A percentile compares a stretch with the other conserved stretches of the same genome.
phyloP scores from a whole-genome alignment of 805 yeast genomes.

The Hanseniaspora thailandica region DNA sequence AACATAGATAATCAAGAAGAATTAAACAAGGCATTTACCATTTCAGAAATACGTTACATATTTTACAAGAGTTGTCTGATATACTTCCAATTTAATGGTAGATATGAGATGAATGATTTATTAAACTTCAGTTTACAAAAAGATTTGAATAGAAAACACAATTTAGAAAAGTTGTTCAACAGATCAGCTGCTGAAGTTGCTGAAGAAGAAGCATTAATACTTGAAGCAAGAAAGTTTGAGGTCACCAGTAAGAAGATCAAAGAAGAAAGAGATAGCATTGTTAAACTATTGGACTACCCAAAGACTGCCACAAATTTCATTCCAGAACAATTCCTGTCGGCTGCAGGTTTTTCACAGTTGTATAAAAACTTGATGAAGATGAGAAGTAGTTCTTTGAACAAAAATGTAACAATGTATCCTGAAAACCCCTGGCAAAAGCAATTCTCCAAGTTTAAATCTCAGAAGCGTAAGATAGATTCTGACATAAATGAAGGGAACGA shows the following conservation, averaged over 20 bases:
- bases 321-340: slow-evolving; percentile 62
- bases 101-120: slow-evolving; percentile 47
- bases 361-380: slow-evolving; percentile 68
- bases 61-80: slow-evolving; percentile 59
- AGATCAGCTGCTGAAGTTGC: slow-evolving; percentile 95
- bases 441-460: slow-evolving; percentile 28
- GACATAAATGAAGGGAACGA: background rate
- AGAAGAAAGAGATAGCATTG: slow-evolving; percentile 64
- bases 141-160: slow-evolving; percentile 71
- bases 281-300: slow-evolving; percentile 78
- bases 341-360: slow-evolving; percentile 81
- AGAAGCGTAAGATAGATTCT: slow-evolving; percentile 18
- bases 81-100: slow-evolving; percentile 37
- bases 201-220: slow-evolving; percentile 87
- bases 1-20: slow-evolving; percentile 30
- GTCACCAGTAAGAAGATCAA: slow-evolving; percentile 82
- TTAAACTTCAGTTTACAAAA: slow-evolving; percentile 57
- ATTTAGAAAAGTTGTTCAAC: slow-evolving; percentile 60
- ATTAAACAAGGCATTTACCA: slow-evolving; percentile 19
- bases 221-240: slow-evolving; percentile 87
- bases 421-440: slow-evolving; percentile 37
- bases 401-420: slow-evolving; percentile 36
- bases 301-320: slow-evolving; percentile 52
- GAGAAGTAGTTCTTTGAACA: slow-evolving; percentile 35
- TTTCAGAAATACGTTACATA: slow-evolving; percentile 76